Evolutionary conservation across 441 rosid genomes (phyloP).

Genomic region (Iberis amara): DNA sequence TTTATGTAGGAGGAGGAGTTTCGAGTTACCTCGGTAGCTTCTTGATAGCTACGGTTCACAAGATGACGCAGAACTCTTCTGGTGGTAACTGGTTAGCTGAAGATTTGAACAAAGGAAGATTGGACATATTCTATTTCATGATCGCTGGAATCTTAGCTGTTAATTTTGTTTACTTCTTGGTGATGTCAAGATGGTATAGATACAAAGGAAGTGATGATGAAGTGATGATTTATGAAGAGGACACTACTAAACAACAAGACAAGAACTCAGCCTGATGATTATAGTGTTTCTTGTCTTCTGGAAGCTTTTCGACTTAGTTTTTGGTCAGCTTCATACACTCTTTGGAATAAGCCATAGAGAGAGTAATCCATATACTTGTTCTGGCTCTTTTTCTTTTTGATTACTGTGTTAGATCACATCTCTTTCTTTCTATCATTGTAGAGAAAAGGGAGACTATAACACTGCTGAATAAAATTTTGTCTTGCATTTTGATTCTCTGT

Average conservation of each 20-base stretch:
- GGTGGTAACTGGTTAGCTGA: slow-evolving; percentile 68
- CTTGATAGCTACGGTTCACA: slow-evolving; percentile 56
- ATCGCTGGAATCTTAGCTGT: slow-evolving; percentile 47
- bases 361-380: slow-evolving; percentile 21
- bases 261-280: slow-evolving; percentile 24
- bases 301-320: slow-evolving; percentile 18
- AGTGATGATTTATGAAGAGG: slow-evolving; percentile 29
- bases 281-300: slow-evolving; percentile 1
- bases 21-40: slow-evolving; percentile 58
- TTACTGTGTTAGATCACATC: slow-evolving; percentile 15
- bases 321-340: slow-evolving; percentile 25
- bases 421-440: slow-evolving; percentile 28
- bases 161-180: slow-evolving; percentile 53
- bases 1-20: slow-evolving; percentile 49
- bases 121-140: slow-evolving; percentile 59
- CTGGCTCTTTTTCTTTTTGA: not conserved
- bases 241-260: slow-evolving; percentile 25
- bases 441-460: slow-evolving; percentile 23
- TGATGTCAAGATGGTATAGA: slow-evolving; percentile 57
- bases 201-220: slow-evolving; percentile 42
- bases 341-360: slow-evolving; percentile 21
- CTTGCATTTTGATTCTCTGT: slow-evolving; percentile 17
- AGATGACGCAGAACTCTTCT: slow-evolving; percentile 37
- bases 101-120: slow-evolving; percentile 69
- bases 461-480: slow-evolving; percentile 23